Base-by-base conservation (phyloP, 2,329 filamentous ascomycete species). In the Raffaelea albimanens region DNA sequence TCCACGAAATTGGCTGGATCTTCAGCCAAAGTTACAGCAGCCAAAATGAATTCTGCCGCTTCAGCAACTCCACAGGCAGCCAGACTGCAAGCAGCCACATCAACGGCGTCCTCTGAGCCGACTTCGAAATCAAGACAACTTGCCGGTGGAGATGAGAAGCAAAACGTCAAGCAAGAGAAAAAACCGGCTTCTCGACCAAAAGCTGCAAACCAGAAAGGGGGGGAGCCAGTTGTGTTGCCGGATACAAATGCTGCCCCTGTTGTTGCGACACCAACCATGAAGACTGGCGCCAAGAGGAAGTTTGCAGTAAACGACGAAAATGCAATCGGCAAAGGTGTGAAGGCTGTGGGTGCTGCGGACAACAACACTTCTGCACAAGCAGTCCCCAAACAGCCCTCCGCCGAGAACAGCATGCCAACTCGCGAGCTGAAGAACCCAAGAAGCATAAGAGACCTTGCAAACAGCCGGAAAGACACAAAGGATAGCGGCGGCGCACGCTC, bases 281-380 rank as follows among this genome's bases (percentile, higher is more conserved):
- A 74, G 60, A 60, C 67, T 29, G 71, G 72, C 42, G 68, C 75
- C 45, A 83, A 83, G 65, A 67, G 79, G 45, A 83, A 83, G 56
- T 68, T 72, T 42, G 72, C 69, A 44, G 67, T 70, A 31, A 67
- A 73, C 43, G 78, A 82, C 18, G 78, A 82, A 40, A 67, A 71
- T 25, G 70, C 71, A 22, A 62, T 61, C 10, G 53, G 51, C 2
- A 59, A 59, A 29, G 49, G 56, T 3, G 46, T 58, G 4, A 71
- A 65, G 53, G 42, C 47, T 0, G 43, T 47, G n/a, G 11, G 25
- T n/a, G 16, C 22, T 61, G 59, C 14, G n/a, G n/a, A n/a, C n/a
- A n/a, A n/a, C n/a, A n/a, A n/a, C n/a, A n/a, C n/a, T n/a, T n/a
- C n/a, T n/a, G 36, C 53, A 29, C 43, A 50, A n/a, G 46, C 47